Conservation (phyloP, 2,329 filamentous ascomycete genomes). For the Fusarium newnesense region DNA sequence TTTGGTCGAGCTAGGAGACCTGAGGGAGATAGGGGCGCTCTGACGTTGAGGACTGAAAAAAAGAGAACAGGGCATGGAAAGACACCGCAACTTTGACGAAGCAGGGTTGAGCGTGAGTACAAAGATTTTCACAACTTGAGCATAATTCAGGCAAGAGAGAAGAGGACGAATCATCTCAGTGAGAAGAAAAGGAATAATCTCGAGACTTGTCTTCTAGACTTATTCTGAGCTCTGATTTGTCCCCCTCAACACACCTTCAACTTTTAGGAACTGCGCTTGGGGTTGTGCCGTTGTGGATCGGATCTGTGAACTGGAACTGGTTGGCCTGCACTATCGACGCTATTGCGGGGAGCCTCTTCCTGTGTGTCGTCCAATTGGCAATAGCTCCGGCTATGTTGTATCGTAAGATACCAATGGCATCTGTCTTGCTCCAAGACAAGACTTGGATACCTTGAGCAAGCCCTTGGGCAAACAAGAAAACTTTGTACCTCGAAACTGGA, state of each 20-base stretch:
- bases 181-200: not conserved
- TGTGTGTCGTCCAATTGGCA: slow-evolving; percentile 16
- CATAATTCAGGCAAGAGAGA: not conserved
- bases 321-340: slow-evolving; percentile 29
- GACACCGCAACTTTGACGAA: slow-evolving; percentile 33
- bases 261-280: slow-evolving; percentile 8
- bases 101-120: not conserved
- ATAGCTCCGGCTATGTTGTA: slow-evolving; percentile 21
- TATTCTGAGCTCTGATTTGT: slow-evolving; percentile 30
- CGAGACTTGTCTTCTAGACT: not conserved
- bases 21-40: slow-evolving; percentile 35
- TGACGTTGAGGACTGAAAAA: slow-evolving; percentile 4
- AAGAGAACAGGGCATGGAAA: slow-evolving; percentile 15
- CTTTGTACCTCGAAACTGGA: not conserved
- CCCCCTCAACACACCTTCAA: slow-evolving; percentile 17
- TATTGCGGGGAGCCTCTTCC: slow-evolving; percentile 21
- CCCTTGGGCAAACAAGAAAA: not conserved
- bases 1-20: slow-evolving; percentile 17
- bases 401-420: slow-evolving; percentile 21
- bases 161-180: not conserved
- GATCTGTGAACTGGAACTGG: slow-evolving; percentile 32
- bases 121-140: not conserved
- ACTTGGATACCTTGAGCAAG: slow-evolving; percentile 2
- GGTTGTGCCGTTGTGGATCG: slow-evolving; percentile 30
- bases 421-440: slow-evolving; percentile 6